phyloP scores from a whole-genome alignment of 495 filamentous ascomycete genomes.

The Penicillium roqueforti region DNA sequence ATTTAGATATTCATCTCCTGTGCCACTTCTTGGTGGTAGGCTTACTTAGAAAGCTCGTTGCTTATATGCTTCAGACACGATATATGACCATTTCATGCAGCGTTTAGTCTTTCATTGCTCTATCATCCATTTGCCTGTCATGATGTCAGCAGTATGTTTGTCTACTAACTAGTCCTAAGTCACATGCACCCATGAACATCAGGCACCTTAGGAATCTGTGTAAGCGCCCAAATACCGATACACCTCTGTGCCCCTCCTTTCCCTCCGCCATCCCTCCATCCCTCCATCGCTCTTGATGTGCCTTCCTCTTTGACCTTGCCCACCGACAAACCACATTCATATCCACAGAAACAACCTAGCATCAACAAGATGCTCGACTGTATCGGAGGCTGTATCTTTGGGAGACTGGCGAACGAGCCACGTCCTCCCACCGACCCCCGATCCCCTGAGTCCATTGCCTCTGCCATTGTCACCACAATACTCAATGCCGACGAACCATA shows the following conservation, averaged over 20 bases:
- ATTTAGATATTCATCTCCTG: constrained; percentile 20
- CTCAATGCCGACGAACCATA: constrained; percentile 7
- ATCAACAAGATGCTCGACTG: neutral
- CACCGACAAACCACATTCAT: too few species aligned
- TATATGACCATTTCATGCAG: constrained; percentile 1
- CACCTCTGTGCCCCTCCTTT: too few species aligned
- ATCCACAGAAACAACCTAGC: too few species aligned
- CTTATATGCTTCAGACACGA: constrained; percentile 2
- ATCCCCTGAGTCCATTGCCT: constrained; percentile 8
- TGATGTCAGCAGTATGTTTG: neutral
- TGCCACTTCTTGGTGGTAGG: neutral
- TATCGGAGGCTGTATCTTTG: neutral
- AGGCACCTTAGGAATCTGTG: neutral
- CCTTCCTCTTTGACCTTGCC: too few species aligned
- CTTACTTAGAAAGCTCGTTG: neutral
- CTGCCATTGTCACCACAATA: constrained; percentile 15
- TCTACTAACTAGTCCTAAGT: too few species aligned
- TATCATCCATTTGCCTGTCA: too few species aligned
- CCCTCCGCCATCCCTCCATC: too few species aligned
- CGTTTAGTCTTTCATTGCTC: neutral
- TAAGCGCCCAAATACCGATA: neutral
- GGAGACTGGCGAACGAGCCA: neutral
- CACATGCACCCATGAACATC: neutral
- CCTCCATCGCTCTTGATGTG: too few species aligned
- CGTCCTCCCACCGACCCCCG: neutral